A percentile compares a stretch with the other conserved stretches of the same genome.
Evolutionary conservation across 1,139 yeast species (phyloP).

Genomic region (Entelexis paramagnoliae): DNA sequence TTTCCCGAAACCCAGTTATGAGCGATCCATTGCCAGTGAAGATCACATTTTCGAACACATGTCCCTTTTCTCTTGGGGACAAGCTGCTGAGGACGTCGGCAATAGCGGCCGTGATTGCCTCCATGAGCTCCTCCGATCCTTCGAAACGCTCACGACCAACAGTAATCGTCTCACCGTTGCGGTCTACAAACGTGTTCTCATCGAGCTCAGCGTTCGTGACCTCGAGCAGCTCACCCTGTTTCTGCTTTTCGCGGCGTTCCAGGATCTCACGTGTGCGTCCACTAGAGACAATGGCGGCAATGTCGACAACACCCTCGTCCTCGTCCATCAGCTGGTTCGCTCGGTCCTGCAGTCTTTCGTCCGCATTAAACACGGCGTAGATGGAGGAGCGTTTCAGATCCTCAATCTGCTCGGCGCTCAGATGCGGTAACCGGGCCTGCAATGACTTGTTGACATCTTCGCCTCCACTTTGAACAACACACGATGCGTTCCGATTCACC

Average conservation of each 20-base stretch:
- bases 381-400: slow-evolving; percentile 61
- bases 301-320: slow-evolving; percentile 71
- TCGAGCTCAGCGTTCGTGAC: slow-evolving; percentile 37
- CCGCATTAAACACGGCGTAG: slow-evolving; percentile 47
- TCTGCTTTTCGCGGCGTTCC: slow-evolving; percentile 46
- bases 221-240: slow-evolving; percentile 32
- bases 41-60: slow-evolving; percentile 75
- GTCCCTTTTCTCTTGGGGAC: slow-evolving; percentile 52
- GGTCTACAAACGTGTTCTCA: slow-evolving; percentile 56
- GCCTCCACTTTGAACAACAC: slow-evolving; percentile 52
- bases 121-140: slow-evolving; percentile 56
- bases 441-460: slow-evolving; percentile 47
- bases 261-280: slow-evolving; percentile 58
- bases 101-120: slow-evolving; percentile 44
- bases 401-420: slow-evolving; percentile 53
- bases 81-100: slow-evolving; percentile 44
- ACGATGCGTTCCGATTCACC: slow-evolving; percentile 46
- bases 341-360: slow-evolving; percentile 5
- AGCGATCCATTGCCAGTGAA: slow-evolving; percentile 66
- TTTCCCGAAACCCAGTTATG: slow-evolving; percentile 68
- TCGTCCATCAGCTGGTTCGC: slow-evolving; percentile 24
- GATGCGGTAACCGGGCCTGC: slow-evolving; percentile 46
- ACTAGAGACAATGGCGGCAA: slow-evolving; percentile 79
- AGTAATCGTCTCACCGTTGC: slow-evolving; percentile 42
- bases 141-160: slow-evolving; percentile 85